phyloP scores from a whole-genome alignment of 495 filamentous ascomycete genomes.

The Apodospora peruviana region DNA sequence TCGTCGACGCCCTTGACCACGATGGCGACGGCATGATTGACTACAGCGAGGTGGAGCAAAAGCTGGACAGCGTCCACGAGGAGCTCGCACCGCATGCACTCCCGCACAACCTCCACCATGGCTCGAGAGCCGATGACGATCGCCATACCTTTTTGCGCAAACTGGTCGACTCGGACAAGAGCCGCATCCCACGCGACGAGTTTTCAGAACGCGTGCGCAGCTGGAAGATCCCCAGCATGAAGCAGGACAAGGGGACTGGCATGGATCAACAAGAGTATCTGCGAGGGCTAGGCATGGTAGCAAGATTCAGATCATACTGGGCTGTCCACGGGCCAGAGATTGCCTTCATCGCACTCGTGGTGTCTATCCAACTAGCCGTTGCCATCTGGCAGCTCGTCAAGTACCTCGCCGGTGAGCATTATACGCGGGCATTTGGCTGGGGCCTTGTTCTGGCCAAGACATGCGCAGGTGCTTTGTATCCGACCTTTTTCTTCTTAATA shows the following conservation, averaged over 20 bases:
- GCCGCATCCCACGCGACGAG: constrained; percentile 22
- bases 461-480: constrained; percentile 31
- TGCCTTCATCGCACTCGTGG: constrained; percentile 25
- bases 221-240: constrained; percentile 29
- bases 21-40: constrained; percentile 31
- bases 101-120: constrained; percentile 19
- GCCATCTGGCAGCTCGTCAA: constrained; percentile 35
- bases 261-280: not conserved
- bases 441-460: constrained; percentile 33
- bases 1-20: constrained; percentile 33
- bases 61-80: constrained; percentile 30
- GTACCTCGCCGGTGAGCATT: constrained; percentile 16
- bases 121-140: constrained; percentile 1
- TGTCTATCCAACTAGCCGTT: constrained; percentile 28
- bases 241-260: constrained; percentile 14
- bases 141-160: constrained; percentile 32
- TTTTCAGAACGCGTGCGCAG: constrained; percentile 23
- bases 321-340: constrained; percentile 26
- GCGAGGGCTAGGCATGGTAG: constrained; percentile 15
- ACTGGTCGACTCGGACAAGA: constrained; percentile 23
- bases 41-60: constrained; percentile 30
- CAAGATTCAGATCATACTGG: constrained; percentile 25
- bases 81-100: constrained; percentile 27
- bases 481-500: constrained; percentile 37
- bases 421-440: constrained; percentile 28